Conservation (phyloP, 2,329 filamentous ascomycete genomes). For the Aspergillus costaricaensis region DNA sequence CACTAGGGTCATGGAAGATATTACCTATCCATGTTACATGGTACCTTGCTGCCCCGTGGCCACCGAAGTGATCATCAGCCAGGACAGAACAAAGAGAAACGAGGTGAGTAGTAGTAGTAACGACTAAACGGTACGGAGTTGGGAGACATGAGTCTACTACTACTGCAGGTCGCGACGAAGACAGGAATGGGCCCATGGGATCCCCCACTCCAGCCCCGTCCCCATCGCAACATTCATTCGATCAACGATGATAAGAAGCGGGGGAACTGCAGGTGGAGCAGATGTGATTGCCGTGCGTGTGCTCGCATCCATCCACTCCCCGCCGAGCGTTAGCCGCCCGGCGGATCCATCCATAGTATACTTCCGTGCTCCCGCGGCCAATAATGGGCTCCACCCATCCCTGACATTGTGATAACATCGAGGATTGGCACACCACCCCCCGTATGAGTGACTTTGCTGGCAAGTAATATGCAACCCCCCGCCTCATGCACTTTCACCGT, state of each 20-base stretch:
- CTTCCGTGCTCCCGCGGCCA: not conserved
- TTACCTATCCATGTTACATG: too few species aligned
- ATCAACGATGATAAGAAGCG: not conserved
- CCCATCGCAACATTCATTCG: not conserved
- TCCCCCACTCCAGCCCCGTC: not conserved
- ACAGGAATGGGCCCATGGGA: not conserved
- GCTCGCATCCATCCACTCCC: slow-evolving; percentile 10
- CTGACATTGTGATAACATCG: slow-evolving; percentile 2
- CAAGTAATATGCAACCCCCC: not conserved
- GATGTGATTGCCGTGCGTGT: slow-evolving; percentile 12
- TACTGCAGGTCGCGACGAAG: not conserved
- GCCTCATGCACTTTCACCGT: not conserved
- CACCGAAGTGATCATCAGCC: too few species aligned
- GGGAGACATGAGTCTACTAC: not conserved
- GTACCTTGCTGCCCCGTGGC: too few species aligned
- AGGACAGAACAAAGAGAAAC: not conserved
- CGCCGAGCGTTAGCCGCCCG: slow-evolving; percentile 16
- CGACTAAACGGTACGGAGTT: not conserved
- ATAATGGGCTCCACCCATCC: not conserved
- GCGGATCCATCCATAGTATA: not conserved
- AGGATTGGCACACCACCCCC: not conserved
- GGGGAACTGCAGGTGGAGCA: not conserved
- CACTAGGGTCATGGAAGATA: too few species aligned
- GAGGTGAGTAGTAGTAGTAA: not conserved
- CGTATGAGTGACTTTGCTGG: not conserved